phyloP scores from a whole-genome alignment of 345 rosid genomes.

The Angophora floribunda region DNA sequence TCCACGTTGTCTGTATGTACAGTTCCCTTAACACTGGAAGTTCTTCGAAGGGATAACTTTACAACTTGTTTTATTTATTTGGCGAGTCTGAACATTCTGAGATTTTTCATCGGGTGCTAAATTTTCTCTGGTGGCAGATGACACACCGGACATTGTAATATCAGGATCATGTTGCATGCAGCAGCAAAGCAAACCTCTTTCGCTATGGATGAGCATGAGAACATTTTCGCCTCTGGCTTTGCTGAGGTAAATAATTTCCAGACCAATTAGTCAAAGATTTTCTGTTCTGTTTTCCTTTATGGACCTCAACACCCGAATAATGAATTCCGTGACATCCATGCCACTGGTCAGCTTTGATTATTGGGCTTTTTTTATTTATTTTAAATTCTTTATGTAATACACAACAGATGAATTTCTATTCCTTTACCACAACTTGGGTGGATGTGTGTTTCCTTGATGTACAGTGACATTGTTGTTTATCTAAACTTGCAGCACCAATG shows the following conservation, averaged over 20 bases:
- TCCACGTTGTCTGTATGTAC: background rate
- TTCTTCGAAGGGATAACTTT: background rate
- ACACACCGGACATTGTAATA: background rate
- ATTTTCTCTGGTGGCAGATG: background rate
- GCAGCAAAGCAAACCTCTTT: slow-evolving; percentile 3
- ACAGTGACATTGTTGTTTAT: background rate
- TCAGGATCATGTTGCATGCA: slow-evolving; percentile 4
- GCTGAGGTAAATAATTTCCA: background rate
- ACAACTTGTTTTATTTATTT: background rate
- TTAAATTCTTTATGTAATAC: background rate
- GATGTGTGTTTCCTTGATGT: background rate
- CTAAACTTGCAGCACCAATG: background rate
- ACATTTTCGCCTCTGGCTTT: slow-evolving; percentile 4
- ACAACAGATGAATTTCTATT: background rate
- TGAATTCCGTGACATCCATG: background rate
- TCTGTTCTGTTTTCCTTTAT: background rate
- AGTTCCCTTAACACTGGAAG: background rate
- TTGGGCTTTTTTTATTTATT: background rate
- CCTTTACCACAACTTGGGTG: background rate
- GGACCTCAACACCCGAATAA: background rate
- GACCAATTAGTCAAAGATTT: background rate
- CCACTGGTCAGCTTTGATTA: background rate
- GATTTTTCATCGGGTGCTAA: background rate
- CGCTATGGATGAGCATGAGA: slow-evolving; percentile 3
- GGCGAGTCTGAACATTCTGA: background rate